Base-by-base conservation (phyloP, 257 asterid genomes). In the Solanum acaule region DNA sequence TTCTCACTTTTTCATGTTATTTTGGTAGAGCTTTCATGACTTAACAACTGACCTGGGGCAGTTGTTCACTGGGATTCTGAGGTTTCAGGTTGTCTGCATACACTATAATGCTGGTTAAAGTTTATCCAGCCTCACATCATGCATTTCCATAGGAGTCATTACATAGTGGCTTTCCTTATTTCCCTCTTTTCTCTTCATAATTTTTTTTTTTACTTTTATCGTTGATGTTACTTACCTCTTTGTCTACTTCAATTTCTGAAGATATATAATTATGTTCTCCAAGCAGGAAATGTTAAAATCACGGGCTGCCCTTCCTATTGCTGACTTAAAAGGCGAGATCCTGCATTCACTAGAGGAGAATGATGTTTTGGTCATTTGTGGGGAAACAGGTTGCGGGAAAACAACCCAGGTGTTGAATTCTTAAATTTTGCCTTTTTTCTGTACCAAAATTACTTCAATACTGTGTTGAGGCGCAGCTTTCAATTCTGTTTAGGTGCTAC, bases 321-420 rank as follows among this genome's bases (percentile, higher is more conserved):
- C 96, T 87, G 97, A 93, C 89, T 87, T 94, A 93, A 97, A 93
- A 91, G 95, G 92, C 85, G 92, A 96, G 68, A 93, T 97, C 88
- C 88, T 97, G 86, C 93, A 86, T 90, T 91, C 92, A 84, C 96
- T 97, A 63, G 95, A 93, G 90, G 93, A 93, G 89, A 97, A 92
- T 87, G 91, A 93, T 88, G 98, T 95, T 88, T 91, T 96, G 91
- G 98, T 97, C 87, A 93, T 97, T 89, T 96, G 95, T 90, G 99
- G 99, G 71, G 99, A 97, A 94, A 97, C 99, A 46, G 99, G 99
- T 84, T 97, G 98, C 87, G 99, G 99, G 82, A 97, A 97, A 93
- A 97, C 98, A 88, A 97, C 99, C 88, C 99, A 97, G 99, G 99
- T 97, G 85, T 87, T 89, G 86, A 61, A 83, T 87, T 82, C 77